Percentiles rank a stretch among this genome's conserved stretches.
Evolutionary conservation across 164 flowering plant species (phyloP).

Genomic region (Litsea cubeba): DNA sequence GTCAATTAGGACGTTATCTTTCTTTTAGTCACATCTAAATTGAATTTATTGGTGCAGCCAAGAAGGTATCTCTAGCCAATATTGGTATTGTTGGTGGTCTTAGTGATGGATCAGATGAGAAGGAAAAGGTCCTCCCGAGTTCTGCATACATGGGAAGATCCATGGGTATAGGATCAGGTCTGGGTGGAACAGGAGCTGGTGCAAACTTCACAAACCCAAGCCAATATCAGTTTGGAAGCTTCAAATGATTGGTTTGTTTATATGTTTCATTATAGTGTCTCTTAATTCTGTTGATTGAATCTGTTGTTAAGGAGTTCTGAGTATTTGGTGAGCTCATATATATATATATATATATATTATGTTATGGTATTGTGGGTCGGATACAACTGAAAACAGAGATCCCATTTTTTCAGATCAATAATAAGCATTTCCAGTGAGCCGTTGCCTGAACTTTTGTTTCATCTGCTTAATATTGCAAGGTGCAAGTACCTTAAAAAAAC

Average conservation of each 20-base stretch:
- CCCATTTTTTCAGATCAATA: too few species aligned
- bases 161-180: conserved; percentile 73
- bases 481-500: too few species aligned
- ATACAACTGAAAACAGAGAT: too few species aligned
- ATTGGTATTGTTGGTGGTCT: conserved; percentile 84
- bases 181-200: conserved; percentile 55
- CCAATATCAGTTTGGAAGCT: conserved; percentile 53
- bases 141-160: conserved; percentile 62
- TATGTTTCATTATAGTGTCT: neutral
- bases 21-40: neutral
- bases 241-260: conserved; percentile 21
- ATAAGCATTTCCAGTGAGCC: too few species aligned
- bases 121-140: conserved; percentile 51
- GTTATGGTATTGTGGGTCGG: too few species aligned
- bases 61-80: conserved; percentile 75
- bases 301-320: neutral
- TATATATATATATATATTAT: too few species aligned
- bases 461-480: too few species aligned
- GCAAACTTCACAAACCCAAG: conserved; percentile 56
- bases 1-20: neutral
- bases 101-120: conserved; percentile 57
- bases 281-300: neutral
- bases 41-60: conserved; percentile 46
- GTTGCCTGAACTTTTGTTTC: too few species aligned
- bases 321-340: too few species aligned